phyloP scores from a whole-genome alignment of 257 asterid species.

The Solanum piurae region DNA sequence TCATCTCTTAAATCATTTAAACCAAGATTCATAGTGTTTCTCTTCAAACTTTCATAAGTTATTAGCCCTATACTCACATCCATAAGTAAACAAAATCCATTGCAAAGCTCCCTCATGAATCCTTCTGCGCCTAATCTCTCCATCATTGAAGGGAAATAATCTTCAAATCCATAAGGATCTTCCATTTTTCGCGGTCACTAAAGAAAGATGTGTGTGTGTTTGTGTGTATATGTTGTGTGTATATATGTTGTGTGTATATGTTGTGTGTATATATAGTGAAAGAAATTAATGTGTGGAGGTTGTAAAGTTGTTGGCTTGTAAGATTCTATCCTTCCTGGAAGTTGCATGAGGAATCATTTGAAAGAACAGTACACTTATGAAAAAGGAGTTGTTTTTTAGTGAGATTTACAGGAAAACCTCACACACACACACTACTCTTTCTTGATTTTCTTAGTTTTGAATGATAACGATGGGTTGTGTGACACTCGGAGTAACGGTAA shows the following conservation, averaged over 20 bases:
- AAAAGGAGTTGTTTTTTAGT: background rate
- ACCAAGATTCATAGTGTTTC: constrained; percentile 18
- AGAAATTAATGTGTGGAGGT: background rate
- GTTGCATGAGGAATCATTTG: constrained; percentile 10
- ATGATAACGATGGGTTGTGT: background rate
- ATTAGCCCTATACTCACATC: constrained; percentile 23
- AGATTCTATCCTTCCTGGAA: constrained; percentile 9
- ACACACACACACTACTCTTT: background rate
- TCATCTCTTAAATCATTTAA: constrained; percentile 24
- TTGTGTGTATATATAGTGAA: background rate
- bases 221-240: background rate
- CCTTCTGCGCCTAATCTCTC: constrained; percentile 20
- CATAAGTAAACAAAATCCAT: constrained; percentile 23
- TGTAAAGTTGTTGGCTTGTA: background rate
- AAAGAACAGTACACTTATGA: background rate
- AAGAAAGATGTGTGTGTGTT: background rate
- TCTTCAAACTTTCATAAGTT: constrained; percentile 31
- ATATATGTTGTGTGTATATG: background rate
- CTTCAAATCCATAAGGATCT: constrained; percentile 14
- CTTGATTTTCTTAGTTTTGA: background rate
- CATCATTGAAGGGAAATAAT: constrained; percentile 25
- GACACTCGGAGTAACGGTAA: background rate
- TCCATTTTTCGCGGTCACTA: constrained; percentile 1
- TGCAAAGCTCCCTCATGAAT: constrained; percentile 27
- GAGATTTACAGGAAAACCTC: background rate